Base-by-base conservation (phyloP, 2,329 filamentous ascomycete species). In the Pestalotiopsis sp. region DNA sequence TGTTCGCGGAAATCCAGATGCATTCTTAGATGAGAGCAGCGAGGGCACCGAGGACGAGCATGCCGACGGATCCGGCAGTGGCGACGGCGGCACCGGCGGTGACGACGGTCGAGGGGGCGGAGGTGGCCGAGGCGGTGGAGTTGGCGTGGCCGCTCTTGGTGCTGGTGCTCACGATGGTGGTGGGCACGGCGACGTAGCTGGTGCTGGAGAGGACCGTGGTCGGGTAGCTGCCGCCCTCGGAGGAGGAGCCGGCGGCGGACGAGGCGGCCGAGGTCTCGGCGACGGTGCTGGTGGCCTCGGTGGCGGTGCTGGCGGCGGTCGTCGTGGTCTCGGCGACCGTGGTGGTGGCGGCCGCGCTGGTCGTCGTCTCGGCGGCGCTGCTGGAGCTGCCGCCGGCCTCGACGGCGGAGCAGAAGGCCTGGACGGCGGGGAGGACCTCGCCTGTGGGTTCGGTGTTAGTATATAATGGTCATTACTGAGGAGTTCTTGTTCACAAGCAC, bases 381-480 rank as follows among this genome's bases (percentile, higher is more conserved):
- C 65, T 64, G 9, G 69, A 64, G 56, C 45, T 38, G 23, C 67
- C 68, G 13, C 68, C 73, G 52, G 68, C 68, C 58, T 69, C 65
- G 59, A 74, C 72, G 11, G 72, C 71, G 4, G 36, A 17, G 66
- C 74, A 76, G 70, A 76, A 74, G 12, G 39, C 17, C 59, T 70
- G 59, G 20, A 75, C 69, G 31, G 73, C 73, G 11, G 74, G 75
- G 45, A 76, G 67, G 38, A 76, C 72, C 36, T 72, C n/a, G 67
- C 36, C 68, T 69, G 17, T 27, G 17, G 6, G 14, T 41, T 3
- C 9, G 4, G 56, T 49, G 23, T 57, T 59, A 17, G 17, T 36
- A 36, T 9, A 3, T 9, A 3, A 36, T 9, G 7, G 2, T 36
- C 31, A 9, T 36, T 7, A 23, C 23, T 23, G 3, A 23, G 23